Percentiles rank a stretch among this genome's conserved stretches.
These are phyloP conservation scores for Leccinum insolens DNA, from an alignment of 1,284 basidiomycete species.

Conservation along the genomic window DNA sequence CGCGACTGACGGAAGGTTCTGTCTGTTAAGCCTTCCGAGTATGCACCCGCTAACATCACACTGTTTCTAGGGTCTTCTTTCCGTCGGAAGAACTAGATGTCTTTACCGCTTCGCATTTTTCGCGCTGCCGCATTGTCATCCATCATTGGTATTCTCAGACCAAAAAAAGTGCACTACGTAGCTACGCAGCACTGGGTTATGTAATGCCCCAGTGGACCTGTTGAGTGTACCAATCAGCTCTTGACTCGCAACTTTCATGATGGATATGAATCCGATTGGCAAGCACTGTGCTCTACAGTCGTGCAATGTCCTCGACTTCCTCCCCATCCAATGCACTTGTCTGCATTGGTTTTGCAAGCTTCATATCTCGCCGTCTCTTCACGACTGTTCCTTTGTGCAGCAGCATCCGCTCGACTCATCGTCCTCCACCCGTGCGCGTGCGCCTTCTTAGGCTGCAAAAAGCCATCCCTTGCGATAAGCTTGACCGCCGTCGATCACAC, in stretches of 20 bases:
- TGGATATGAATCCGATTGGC: conserved; percentile 46
- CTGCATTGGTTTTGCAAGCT: conserved; percentile 47
- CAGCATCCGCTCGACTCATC: conserved; percentile 3
- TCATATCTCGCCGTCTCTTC: conserved; percentile 58
- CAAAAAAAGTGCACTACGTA: conserved; percentile 4
- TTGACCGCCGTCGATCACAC: conserved; percentile 31
- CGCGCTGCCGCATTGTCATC: not conserved
- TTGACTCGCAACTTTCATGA: conserved; percentile 9
- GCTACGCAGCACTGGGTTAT: conserved; percentile 5
- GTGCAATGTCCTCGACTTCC: conserved; percentile 53
- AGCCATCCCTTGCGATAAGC: conserved; percentile 50
- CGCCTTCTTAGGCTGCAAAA: conserved; percentile 51
- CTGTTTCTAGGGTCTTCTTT: conserved; percentile 72
- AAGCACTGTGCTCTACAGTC: conserved; percentile 46
- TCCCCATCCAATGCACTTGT: conserved; percentile 55
- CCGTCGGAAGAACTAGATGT: conserved; percentile 80
- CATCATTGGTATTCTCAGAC: conserved; percentile 22
- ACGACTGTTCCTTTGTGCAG: conserved; percentile 48
- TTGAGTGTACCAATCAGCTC: not conserved
- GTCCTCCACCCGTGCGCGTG: conserved; percentile 43
- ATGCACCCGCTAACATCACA: conserved; percentile 8
- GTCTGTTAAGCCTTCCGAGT: conserved; percentile 25
- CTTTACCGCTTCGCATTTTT: conserved; percentile 2
- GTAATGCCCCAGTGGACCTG: conserved; percentile 9
- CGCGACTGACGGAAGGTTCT: conserved; percentile 96